Base-by-base conservation (phyloP, 495 filamentous ascomycete species). In the Penicillium parvum region DNA sequence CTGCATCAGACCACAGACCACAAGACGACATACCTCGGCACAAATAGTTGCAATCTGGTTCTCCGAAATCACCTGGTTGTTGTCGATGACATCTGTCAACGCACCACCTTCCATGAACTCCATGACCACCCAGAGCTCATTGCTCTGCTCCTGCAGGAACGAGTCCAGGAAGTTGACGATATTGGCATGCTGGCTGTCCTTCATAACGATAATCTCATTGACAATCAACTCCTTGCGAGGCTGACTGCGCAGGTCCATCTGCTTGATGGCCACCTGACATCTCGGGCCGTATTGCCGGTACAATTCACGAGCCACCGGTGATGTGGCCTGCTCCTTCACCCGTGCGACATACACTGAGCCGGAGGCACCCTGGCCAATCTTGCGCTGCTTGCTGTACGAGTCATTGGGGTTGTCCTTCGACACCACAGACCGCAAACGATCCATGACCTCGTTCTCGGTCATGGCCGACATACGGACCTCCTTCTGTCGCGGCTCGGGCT, bases 191-290 rank as follows among this genome's bases (percentile, higher is more conserved):
- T 90, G 86, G 72, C 86, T 95, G 66, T 97, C 94, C 71, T 96
- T 96, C 92, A 98, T 98, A 38, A 98, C 92, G 66, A 97, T 88
- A 55, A 98, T 98, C 55, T 98, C 92, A 60, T 98, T 98, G 27
- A 98, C 92, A 58, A 98, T 98, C 55, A 98, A 70, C 73, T 98
- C 92, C 78, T 98, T 98, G 17, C 92, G 77, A 30, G 92, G 92
- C 65, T 98, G 92, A 63, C 95, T 90, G 6, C 90, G 87, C 39
- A 98, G 75, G 70, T 98, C 94, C 92, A 98, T 98, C 71, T 98
- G 92, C 67, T 98, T 98, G 61, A 98, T 97, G 14, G 94, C 92
- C 28, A 98, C 92, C 54, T 95, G 85, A 28, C 79, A 81, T 38
- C 83, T 80, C 26, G 75, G 71, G 19, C 86, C 86, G 53, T 88